Evolutionary conservation across 2,329 filamentous ascomycete species (phyloP).

Genomic region (Diaporthe humulicola): DNA sequence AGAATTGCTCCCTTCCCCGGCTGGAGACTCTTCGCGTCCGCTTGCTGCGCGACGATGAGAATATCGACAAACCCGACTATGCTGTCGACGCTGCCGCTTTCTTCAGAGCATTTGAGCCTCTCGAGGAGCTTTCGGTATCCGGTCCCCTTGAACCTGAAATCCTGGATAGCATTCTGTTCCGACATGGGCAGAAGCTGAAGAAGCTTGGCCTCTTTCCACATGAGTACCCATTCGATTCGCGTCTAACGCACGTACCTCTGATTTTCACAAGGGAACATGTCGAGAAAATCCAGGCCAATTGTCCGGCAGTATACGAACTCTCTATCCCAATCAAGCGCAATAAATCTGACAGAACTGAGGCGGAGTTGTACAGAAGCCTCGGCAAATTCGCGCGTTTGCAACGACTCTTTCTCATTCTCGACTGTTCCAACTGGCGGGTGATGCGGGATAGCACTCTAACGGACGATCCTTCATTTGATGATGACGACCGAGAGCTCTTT

Average conservation of each 20-base stretch:
- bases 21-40: slow-evolving; percentile 3
- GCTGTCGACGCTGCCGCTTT: neutral
- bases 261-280: slow-evolving; percentile 14
- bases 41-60: neutral
- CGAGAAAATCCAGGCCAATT: slow-evolving; percentile 10
- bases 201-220: slow-evolving; percentile 10
- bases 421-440: no score
- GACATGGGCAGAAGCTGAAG: slow-evolving; percentile 12
- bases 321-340: slow-evolving; percentile 15
- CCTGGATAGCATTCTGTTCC: slow-evolving; percentile 8
- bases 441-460: no score
- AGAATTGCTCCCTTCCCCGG: slow-evolving; percentile 28
- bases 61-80: neutral
- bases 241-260: slow-evolving; percentile 5
- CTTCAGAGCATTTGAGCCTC: slow-evolving; percentile 23
- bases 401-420: no score
- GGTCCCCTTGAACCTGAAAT: slow-evolving; percentile 19
- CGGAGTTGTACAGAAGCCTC: slow-evolving; percentile 18
- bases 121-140: slow-evolving; percentile 19
- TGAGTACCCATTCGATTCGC: no score
- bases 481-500: no score
- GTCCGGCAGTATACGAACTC: slow-evolving; percentile 1
- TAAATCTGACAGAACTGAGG: slow-evolving; percentile 13
- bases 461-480: no score
- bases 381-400: no score